A percentile compares a stretch with the other conserved stretches of the same genome.
phyloP scores from a whole-genome alignment of 352 stramenopile species.

The Discostella stelligera region DNA sequence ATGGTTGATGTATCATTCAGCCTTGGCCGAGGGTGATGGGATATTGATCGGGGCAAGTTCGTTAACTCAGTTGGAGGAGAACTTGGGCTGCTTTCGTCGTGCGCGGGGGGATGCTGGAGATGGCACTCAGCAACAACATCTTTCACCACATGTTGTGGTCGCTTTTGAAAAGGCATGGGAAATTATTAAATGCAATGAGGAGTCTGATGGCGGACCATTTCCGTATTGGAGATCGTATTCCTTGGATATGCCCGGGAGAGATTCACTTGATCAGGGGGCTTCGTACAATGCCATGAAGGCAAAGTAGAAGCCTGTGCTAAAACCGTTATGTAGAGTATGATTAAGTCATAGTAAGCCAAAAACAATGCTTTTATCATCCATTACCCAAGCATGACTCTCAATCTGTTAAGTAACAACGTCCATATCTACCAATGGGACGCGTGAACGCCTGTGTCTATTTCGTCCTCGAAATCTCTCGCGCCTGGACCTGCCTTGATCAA shows the following conservation, averaged over 20 bases:
- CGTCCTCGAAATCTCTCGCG: constrained; percentile 13
- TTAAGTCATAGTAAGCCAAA: too few species aligned
- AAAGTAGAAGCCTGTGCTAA: constrained; percentile 23
- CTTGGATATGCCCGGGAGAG: constrained; percentile 74
- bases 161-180: constrained; percentile 82
- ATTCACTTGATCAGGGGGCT: constrained; percentile 73
- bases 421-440: constrained; percentile 14
- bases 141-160: constrained; percentile 64
- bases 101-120: constrained; percentile 40
- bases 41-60: constrained; percentile 82
- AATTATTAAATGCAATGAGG: constrained; percentile 51
- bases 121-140: neutral
- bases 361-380: neutral
- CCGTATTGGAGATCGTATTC: constrained; percentile 82
- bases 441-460: constrained; percentile 7
- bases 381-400: neutral
- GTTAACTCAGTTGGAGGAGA: constrained; percentile 80
- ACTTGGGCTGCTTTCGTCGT: constrained; percentile 64
- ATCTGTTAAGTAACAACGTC: constrained; percentile 2
- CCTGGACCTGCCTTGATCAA: constrained; percentile 10
- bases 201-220: constrained; percentile 49
- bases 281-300: constrained; percentile 71
- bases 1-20: constrained; percentile 84
- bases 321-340: too few species aligned
- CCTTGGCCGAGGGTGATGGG: constrained; percentile 69